A percentile compares a stretch with the other conserved stretches of the same genome.
Evolutionary conservation across 306 rosid species (phyloP).

Genomic region (Lathyrus sativus): DNA sequence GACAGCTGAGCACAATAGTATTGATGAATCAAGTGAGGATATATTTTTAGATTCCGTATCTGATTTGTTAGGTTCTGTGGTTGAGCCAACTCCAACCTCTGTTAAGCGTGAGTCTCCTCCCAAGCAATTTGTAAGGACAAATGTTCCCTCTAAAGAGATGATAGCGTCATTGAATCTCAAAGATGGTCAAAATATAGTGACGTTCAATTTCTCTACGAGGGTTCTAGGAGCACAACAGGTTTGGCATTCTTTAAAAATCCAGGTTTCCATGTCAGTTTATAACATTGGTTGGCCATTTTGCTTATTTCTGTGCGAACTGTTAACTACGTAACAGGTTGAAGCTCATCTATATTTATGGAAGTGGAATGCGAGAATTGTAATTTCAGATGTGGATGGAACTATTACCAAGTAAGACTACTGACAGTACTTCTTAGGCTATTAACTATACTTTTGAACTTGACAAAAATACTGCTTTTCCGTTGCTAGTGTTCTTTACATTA

Average conservation of each 20-base stretch:
- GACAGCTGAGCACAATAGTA: slow-evolving; percentile 70
- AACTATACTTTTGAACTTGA: slow-evolving; percentile 35
- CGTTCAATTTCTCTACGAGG: slow-evolving; percentile 88
- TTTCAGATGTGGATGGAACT: slow-evolving; percentile 97
- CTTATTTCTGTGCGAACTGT: slow-evolving; percentile 38
- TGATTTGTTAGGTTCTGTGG: slow-evolving; percentile 34
- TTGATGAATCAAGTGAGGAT: slow-evolving; percentile 68
- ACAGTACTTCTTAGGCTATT: slow-evolving; percentile 29
- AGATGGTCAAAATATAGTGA: slow-evolving; percentile 90
- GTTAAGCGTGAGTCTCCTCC: slow-evolving; percentile 49
- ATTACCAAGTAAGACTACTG: slow-evolving; percentile 82
- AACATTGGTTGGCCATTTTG: slow-evolving; percentile 21
- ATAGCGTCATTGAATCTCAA: slow-evolving; percentile 90
- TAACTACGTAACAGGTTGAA: slow-evolving; percentile 69
- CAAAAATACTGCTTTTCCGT: slow-evolving; percentile 14
- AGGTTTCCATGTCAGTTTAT: slow-evolving; percentile 18
- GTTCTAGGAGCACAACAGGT: slow-evolving; percentile 92
- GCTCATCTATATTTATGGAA: slow-evolving; percentile 98
- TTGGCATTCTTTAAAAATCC: slow-evolving; percentile 42
- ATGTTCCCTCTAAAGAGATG: slow-evolving; percentile 89
- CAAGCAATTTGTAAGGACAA: slow-evolving; percentile 80
- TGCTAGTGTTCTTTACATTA: slow-evolving; percentile 29
- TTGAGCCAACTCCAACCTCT: slow-evolving; percentile 50
- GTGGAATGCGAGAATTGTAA: slow-evolving; percentile 92
- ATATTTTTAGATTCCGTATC: slow-evolving; percentile 85